These are phyloP conservation scores for Gaeumannomyces sp. DNA, from an alignment of 2,329 filamentous ascomycete genomes.

Conservation along the genomic window DNA sequence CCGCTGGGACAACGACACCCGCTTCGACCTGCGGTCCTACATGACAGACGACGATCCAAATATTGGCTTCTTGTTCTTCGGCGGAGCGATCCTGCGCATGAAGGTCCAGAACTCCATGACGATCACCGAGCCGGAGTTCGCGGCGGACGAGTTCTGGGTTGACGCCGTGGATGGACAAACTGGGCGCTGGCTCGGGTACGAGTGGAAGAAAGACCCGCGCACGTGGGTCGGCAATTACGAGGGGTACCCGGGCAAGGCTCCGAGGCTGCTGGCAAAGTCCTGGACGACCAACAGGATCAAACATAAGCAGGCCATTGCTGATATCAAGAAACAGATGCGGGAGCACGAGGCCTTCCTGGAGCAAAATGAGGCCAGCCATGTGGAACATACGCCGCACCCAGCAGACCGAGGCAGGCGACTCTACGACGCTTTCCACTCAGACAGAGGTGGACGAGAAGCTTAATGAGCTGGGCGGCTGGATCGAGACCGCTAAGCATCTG, in stretches of 20 bases:
- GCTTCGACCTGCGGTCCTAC: not conserved
- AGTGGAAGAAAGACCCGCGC: not conserved
- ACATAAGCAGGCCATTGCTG: not conserved
- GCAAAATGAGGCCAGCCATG: not conserved
- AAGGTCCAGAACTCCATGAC: not conserved
- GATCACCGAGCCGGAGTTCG: not conserved
- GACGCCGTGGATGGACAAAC: not conserved
- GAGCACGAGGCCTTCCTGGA: not conserved
- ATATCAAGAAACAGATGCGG: not conserved
- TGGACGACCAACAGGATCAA: constrained; percentile 1
- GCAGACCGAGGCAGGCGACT: not conserved
- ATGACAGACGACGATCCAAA: not conserved
- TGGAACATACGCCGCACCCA: not conserved
- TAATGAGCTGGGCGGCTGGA: not conserved
- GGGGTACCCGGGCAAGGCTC: constrained; percentile 41
- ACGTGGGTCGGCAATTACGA: constrained; percentile 20
- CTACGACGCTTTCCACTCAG: too few species aligned
- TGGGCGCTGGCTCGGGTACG: not conserved
- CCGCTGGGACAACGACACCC: not conserved
- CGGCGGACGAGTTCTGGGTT: not conserved
- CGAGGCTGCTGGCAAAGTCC: constrained; percentile 14
- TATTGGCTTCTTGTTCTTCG: not conserved
- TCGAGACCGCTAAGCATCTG: not conserved
- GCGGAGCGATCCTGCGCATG: not conserved
- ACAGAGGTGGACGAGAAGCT: not conserved